These are phyloP conservation scores for Lentinus brumalis DNA, from an alignment of 768 basidiomycete genomes.

Conservation along the genomic window DNA sequence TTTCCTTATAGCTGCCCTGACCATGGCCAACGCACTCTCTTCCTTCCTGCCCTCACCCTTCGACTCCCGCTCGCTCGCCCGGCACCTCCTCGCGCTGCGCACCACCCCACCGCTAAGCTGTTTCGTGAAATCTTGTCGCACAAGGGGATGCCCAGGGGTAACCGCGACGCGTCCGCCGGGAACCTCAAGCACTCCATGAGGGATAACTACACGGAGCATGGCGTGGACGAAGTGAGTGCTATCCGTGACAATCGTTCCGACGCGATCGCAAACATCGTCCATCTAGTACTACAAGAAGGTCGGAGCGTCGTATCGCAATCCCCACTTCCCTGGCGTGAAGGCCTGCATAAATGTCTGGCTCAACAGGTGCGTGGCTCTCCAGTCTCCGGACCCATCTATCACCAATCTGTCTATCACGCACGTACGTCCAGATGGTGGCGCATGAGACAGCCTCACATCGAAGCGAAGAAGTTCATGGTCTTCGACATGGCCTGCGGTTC, in stretches of 20 bases:
- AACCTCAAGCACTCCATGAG: slow-evolving; percentile 46
- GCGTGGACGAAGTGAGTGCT: slow-evolving; percentile 57
- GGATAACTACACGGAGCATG: slow-evolving; percentile 50
- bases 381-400: background rate
- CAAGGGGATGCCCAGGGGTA: slow-evolving; percentile 28
- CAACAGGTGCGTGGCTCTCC: slow-evolving; percentile 40
- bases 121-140: slow-evolving; percentile 12
- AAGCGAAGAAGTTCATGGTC: slow-evolving; percentile 39
- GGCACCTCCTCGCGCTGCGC: no score
- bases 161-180: slow-evolving; percentile 25
- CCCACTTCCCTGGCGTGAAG: slow-evolving; percentile 68
- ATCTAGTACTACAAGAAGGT: slow-evolving; percentile 64
- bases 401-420: background rate
- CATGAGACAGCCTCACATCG: slow-evolving; percentile 27
- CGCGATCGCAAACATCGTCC: background rate
- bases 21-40: slow-evolving; percentile 8
- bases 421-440: slow-evolving; percentile 39
- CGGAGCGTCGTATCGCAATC: slow-evolving; percentile 69
- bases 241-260: background rate
- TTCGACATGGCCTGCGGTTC: slow-evolving; percentile 61
- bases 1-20: background rate
- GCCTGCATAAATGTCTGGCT: slow-evolving; percentile 56
- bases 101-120: slow-evolving; percentile 9
- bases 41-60: background rate
- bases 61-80: no score